These are phyloP conservation scores for Aspergillus alliaceus DNA, from an alignment of 2,329 filamentous ascomycete species.

Conservation along the genomic window DNA sequence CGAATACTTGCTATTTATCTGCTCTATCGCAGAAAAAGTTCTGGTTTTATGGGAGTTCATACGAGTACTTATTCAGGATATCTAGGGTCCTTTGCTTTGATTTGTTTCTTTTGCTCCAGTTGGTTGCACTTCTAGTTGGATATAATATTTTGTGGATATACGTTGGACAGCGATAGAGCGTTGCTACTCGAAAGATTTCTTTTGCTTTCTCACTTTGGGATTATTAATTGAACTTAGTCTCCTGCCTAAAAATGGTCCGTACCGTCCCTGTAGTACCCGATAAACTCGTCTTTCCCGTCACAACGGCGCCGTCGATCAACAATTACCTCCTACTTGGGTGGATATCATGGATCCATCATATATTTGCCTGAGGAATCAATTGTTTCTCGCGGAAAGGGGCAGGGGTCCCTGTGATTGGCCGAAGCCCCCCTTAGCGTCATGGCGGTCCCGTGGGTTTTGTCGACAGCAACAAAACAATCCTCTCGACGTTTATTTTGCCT, in stretches of 20 bases:
- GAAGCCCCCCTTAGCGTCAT: constrained; percentile 18
- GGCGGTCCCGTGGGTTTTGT: constrained; percentile 25
- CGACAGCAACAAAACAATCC: constrained; percentile 27
- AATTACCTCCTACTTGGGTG: not conserved
- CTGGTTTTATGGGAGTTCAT: not conserved
- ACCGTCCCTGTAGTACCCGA: not conserved
- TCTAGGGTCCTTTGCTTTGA: not conserved
- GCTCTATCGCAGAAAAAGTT: constrained; percentile 1
- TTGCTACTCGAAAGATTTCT: not conserved
- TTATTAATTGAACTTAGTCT: not conserved
- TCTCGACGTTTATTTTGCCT: constrained; percentile 11
- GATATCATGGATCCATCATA: constrained; percentile 5
- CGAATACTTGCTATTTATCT: constrained; percentile 5
- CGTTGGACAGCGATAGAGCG: constrained; percentile 21
- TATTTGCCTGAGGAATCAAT: constrained; percentile 4
- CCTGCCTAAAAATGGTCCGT: not conserved
- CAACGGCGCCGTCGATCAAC: not conserved
- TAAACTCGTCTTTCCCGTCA: not conserved
- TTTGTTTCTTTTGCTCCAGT: not conserved
- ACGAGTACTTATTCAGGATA: not conserved
- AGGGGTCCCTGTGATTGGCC: constrained; percentile 18
- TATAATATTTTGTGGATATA: constrained; percentile 2
- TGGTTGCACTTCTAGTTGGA: not conserved
- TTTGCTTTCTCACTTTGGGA: not conserved
- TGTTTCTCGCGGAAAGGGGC: not conserved